Base-by-base conservation (phyloP, 164 flowering plant species). In the Sedum album region DNA sequence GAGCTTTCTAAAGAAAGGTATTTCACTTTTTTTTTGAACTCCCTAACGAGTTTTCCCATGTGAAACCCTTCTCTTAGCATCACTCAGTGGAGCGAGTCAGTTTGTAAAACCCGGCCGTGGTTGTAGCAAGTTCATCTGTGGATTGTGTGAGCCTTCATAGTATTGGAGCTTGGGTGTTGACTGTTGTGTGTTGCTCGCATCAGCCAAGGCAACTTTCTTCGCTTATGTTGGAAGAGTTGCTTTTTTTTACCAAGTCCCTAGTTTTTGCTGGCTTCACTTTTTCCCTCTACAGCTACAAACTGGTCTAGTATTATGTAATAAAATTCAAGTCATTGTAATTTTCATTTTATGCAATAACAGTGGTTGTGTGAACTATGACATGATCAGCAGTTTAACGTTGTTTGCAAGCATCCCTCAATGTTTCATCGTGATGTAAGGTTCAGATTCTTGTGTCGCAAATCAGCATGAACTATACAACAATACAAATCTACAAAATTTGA, bases 221-320 rank as follows among this genome's bases (percentile, higher is more conserved):
- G 17, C 15, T 44, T 44, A 15, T 44, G 15, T 62, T 26, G 66
- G 11, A 31, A 31, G 39, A 15, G 38, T 8, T 62, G 39, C 15
- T 11, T 31, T 61, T 62, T 62, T 62, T 62, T 31, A 31, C 66
- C 38, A 61, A 62, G 66, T 35, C 14, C 39, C 10, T 26, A n/a
- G 66, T 62, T 63, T 63, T 63, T 63, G 42, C 41, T 25, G 42
- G 41, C 26, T 33, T 38, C 42, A 33, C 25, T 14, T 31, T 49
- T 53, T 53, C 60, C 60, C 6, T 53, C 60, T 21, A 21, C 57
- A 49, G 57, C 57, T 49, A 53, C 60, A 53, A 7, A 5, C 60
- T 53, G 30, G 57, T 14, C 57, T 49, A 1, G n/a, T 23, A 23
- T 21, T 53, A 53, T 21, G 60, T 17, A 53, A 53, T 53, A 53